Percentiles rank a stretch among this genome's conserved stretches.
These are phyloP conservation scores for Penicillium cataractarum DNA, from an alignment of 495 filamentous ascomycete species.

Conservation along the genomic window DNA sequence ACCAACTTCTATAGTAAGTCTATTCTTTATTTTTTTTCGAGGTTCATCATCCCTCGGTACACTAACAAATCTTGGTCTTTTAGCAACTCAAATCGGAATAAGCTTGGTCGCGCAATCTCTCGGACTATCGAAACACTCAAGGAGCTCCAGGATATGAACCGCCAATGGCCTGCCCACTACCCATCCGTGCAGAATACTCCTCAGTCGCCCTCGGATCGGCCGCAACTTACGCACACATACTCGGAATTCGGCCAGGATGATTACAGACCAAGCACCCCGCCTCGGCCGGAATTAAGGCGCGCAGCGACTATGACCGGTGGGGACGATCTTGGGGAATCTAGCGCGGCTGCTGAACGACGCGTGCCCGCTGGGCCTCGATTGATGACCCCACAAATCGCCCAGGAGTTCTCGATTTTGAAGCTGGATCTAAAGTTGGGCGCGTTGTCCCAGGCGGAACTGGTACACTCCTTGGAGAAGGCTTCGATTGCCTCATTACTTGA, in stretches of 20 bases:
- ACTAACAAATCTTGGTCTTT: conserved; percentile 35
- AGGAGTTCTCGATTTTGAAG: conserved; percentile 94
- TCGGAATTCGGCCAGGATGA: conserved; percentile 43
- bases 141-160: conserved; percentile 84
- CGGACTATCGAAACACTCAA: conserved; percentile 78
- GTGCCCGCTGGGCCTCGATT: conserved; percentile 67
- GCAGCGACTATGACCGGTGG: conserved; percentile 73
- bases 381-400: conserved; percentile 89
- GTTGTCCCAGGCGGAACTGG: conserved; percentile 83
- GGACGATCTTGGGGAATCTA: conserved; percentile 68
- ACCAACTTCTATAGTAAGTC: conserved; percentile 68
- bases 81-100: conserved; percentile 88
- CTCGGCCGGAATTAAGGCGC: conserved; percentile 62
- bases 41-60: conserved; percentile 16
- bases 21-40: background rate
- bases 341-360: conserved; percentile 63
- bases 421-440: conserved; percentile 89
- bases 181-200: conserved; percentile 76
- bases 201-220: conserved; percentile 44
- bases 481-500: conserved; percentile 90
- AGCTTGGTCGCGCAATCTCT: conserved; percentile 82
- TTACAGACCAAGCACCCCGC: conserved; percentile 37
- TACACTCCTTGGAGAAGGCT: conserved; percentile 92
- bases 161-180: conserved; percentile 92
- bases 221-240: conserved; percentile 56